Percentiles rank a stretch among this genome's conserved stretches.
Conservation (phyloP, 2,329 filamentous ascomycete genomes). For the Ascomycota sp. region DNA sequence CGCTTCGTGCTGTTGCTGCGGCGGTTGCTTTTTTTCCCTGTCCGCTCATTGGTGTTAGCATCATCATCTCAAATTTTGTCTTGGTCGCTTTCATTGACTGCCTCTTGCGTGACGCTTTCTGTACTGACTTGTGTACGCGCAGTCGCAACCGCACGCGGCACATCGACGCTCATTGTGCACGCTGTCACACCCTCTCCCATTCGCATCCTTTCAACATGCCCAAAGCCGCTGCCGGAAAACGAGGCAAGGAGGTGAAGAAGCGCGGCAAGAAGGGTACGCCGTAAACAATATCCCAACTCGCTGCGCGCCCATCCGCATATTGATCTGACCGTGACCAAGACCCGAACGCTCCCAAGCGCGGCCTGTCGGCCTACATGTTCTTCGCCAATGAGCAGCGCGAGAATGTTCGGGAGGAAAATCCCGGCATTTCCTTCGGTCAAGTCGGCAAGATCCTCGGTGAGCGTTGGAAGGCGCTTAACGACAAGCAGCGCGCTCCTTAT, state of each 20-base stretch:
- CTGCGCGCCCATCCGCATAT: background rate
- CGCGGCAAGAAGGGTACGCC: conserved; percentile 40
- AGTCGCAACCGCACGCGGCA: no score
- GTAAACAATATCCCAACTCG: background rate
- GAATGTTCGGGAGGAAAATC: conserved; percentile 95
- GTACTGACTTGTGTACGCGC: no score
- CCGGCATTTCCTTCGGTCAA: conserved; percentile 93
- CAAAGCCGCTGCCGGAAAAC: conserved; percentile 32
- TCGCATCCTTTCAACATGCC: conserved; percentile 28
- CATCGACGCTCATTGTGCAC: background rate
- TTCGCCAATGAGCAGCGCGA: conserved; percentile 99
- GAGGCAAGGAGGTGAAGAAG: conserved; percentile 34
- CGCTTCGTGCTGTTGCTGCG: no score
- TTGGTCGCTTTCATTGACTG: no score
- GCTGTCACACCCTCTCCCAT: background rate
- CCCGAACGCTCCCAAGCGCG: conserved; percentile 96
- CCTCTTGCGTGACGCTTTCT: no score
- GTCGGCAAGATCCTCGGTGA: conserved; percentile 96
- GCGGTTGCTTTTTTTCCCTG: no score
- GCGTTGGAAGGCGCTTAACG: conserved; percentile 92
- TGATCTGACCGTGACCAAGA: conserved; percentile 34
- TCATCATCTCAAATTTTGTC: no score
- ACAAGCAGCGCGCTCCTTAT: conserved; percentile 83
- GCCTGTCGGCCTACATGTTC: conserved; percentile 99
- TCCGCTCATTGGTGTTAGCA: no score